phyloP scores from a whole-genome alignment of 2,329 filamentous ascomycete species.

The Thelonectria discophora region DNA sequence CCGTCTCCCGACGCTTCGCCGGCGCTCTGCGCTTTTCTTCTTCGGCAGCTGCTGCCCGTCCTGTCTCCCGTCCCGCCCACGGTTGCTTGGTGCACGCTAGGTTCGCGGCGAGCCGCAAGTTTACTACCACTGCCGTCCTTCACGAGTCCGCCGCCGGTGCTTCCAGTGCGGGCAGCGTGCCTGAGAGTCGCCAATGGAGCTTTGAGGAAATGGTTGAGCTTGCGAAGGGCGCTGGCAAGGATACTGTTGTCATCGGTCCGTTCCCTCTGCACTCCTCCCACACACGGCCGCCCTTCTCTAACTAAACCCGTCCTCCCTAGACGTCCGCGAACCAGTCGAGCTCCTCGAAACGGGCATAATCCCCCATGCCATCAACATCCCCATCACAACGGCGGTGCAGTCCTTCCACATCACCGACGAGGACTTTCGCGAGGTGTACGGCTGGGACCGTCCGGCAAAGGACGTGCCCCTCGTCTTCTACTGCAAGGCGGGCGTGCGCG shows the following conservation, averaged over 20 bases:
- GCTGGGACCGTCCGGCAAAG: constrained; percentile 72
- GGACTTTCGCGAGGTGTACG: constrained; percentile 86
- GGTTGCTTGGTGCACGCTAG: too few relatives aligned
- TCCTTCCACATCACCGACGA: constrained; percentile 77
- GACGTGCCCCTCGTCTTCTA: constrained; percentile 80
- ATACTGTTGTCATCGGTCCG: constrained; percentile 59
- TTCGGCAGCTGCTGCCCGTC: constrained; percentile 17
- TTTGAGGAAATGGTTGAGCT: constrained; percentile 54
- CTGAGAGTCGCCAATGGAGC: constrained; percentile 53
- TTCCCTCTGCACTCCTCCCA: constrained; percentile 10
- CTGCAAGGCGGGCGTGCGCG: constrained; percentile 90
- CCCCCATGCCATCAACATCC: constrained; percentile 83
- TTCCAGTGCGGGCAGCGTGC: constrained; percentile 24
- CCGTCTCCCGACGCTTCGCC: constrained; percentile 35
- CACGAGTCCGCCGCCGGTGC: constrained; percentile 17
- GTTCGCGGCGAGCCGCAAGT: too few relatives aligned
- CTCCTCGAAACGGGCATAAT: constrained; percentile 73
- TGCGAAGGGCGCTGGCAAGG: constrained; percentile 29
- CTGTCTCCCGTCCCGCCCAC: constrained; percentile 10
- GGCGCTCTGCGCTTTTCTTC: constrained; percentile 25
- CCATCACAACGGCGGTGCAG: constrained; percentile 79
- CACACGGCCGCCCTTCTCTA: neutral
- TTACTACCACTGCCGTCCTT: too few relatives aligned
- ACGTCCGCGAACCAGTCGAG: constrained; percentile 78
- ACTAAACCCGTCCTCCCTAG: constrained; percentile 47